Conservation (phyloP, 768 basidiomycete species). For the Auricularia sp. region DNA sequence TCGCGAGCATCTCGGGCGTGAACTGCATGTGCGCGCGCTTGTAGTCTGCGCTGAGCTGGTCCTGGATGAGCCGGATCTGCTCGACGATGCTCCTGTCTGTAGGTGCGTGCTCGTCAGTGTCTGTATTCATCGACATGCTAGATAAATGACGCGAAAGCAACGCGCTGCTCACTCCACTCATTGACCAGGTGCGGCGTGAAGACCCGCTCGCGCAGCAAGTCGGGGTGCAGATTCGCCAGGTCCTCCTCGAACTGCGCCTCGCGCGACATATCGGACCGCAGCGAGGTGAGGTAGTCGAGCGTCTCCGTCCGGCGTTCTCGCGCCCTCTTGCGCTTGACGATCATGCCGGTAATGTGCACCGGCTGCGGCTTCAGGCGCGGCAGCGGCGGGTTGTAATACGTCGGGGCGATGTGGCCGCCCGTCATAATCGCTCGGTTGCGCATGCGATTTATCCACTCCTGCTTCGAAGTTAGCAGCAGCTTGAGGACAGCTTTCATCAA, state of each 20-base stretch:
- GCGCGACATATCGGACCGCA: conserved; percentile 23
- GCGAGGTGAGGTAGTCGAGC: conserved; percentile 24
- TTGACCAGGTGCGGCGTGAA: conserved; percentile 13
- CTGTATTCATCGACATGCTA: background rate
- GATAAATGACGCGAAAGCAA: background rate
- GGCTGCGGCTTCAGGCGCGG: conserved; percentile 80
- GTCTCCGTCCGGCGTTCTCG: conserved; percentile 37
- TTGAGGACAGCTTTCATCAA: background rate
- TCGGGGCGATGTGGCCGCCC: conserved; percentile 57
- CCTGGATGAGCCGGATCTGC: conserved; percentile 22
- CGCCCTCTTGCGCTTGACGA: conserved; percentile 36
- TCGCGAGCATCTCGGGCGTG: conserved; percentile 37
- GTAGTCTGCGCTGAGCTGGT: conserved; percentile 30
- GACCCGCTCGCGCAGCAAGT: conserved; percentile 10
- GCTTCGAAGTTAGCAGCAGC: background rate
- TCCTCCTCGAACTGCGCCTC: conserved; percentile 32
- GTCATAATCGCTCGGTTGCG: conserved; percentile 59
- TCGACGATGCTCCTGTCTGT: conserved; percentile 31
- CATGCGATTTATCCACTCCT: conserved; percentile 50
- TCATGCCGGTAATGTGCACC: conserved; percentile 56
- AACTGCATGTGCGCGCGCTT: conserved; percentile 34
- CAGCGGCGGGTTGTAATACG: conserved; percentile 56
- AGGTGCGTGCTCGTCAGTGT: background rate
- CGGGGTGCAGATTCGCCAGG: conserved; percentile 6
- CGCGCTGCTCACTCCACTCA: conserved; percentile 35